Conservation (phyloP, 2,329 filamentous ascomycete species). For the Lasiodiplodia sp. region DNA sequence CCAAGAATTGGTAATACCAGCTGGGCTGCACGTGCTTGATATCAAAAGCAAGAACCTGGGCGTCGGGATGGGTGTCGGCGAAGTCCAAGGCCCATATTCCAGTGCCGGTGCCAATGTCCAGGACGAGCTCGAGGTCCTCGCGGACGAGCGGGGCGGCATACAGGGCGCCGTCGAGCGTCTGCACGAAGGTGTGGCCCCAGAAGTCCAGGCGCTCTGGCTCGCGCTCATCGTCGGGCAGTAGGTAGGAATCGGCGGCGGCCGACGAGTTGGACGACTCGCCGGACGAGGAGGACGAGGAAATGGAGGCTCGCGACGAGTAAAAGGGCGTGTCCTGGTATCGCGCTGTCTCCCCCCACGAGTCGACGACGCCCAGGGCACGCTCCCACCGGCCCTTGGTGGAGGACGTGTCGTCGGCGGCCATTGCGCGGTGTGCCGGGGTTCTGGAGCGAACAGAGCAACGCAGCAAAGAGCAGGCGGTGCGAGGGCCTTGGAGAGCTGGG, state of each 20-base stretch:
- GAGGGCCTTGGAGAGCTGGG: conserved; percentile 3
- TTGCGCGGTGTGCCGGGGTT: conserved; percentile 6
- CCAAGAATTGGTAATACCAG: conserved; percentile 7
- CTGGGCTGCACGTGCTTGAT: conserved; percentile 39
- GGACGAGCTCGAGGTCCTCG: conserved; percentile 24
- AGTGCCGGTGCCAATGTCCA: conserved; percentile 46
- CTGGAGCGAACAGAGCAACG: neutral
- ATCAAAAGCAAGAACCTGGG: conserved; percentile 43
- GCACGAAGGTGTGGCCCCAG: conserved; percentile 46
- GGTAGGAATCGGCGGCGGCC: conserved; percentile 36
- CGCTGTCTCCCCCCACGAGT: conserved; percentile 11
- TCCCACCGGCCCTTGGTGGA: conserved; percentile 19
- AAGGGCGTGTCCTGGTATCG: neutral
- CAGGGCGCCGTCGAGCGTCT: conserved; percentile 46
- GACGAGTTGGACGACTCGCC: conserved; percentile 51
- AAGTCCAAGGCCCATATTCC: conserved; percentile 47
- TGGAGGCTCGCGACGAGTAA: neutral
- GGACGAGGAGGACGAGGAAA: conserved; percentile 51
- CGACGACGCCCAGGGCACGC: conserved; percentile 23
- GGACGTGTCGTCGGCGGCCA: conserved; percentile 22
- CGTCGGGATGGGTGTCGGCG: conserved; percentile 45
- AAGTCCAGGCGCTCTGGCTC: conserved; percentile 46
- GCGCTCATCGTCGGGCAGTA: conserved; percentile 39
- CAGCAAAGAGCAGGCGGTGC: conserved; percentile 8
- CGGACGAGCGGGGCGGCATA: conserved; percentile 42